Evolutionary conservation across 805 yeast genomes (phyloP).

Genomic region (Metschnikowia gelsemii): DNA sequence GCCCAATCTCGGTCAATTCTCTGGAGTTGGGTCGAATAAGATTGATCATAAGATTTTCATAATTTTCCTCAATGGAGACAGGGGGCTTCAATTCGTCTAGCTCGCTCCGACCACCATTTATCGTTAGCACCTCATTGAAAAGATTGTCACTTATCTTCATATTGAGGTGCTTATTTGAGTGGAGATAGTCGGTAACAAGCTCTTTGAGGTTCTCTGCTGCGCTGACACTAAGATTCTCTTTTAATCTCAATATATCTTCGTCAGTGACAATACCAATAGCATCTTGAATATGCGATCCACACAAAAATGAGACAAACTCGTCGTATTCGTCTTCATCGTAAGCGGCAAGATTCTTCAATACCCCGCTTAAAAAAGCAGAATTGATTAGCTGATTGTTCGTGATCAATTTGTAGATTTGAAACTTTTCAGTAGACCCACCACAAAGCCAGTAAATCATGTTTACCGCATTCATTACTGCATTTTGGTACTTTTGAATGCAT

Average conservation of each 20-base stretch:
- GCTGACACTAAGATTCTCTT: background rate
- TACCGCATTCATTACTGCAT: slow-evolving; percentile 27
- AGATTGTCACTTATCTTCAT: slow-evolving; percentile 27
- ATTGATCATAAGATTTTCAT: slow-evolving; percentile 38
- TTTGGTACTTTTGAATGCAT: slow-evolving; percentile 27
- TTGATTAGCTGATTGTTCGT: slow-evolving; percentile 29
- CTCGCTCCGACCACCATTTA: slow-evolving; percentile 28
- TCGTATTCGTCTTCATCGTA: slow-evolving; percentile 7
- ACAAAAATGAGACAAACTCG: slow-evolving; percentile 11
- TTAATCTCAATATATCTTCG: slow-evolving; percentile 10
- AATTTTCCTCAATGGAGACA: slow-evolving; percentile 35
- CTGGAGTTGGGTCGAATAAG: slow-evolving; percentile 39
- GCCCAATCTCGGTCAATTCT: slow-evolving; percentile 28
- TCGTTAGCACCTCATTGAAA: slow-evolving; percentile 34
- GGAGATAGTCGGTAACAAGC: slow-evolving; percentile 20
- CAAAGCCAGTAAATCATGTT: slow-evolving; percentile 25
- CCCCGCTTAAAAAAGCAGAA: slow-evolving; percentile 26
- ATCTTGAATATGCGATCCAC: slow-evolving; percentile 11
- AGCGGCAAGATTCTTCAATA: slow-evolving; percentile 18
- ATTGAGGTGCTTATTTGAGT: slow-evolving; percentile 17
- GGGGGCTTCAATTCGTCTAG: slow-evolving; percentile 15
- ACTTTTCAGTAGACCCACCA: slow-evolving; percentile 23
- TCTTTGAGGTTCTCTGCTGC: slow-evolving; percentile 7
- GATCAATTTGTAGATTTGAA: slow-evolving; percentile 33
- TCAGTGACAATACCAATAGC: slow-evolving; percentile 10